Base-by-base conservation (phyloP, 1,139 yeast species). In the Yamadazyma taylorii region DNA sequence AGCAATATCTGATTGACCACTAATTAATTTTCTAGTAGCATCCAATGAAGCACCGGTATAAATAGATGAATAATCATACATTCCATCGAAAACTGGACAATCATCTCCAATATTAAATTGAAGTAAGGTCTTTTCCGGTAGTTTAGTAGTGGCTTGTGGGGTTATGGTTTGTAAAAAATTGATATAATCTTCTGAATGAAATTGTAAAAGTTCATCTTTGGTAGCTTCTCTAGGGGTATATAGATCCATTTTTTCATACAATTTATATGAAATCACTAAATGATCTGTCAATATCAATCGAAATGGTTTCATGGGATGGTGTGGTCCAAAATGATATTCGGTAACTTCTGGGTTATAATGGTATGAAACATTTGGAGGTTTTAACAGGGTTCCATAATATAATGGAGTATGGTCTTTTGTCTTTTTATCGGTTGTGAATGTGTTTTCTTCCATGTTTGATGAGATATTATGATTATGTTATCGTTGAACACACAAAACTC, bases 281-380 rank as follows among this genome's bases (percentile, higher is more conserved):
- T 89, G 97, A 61, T 92, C 97, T 0, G 98, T 92, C 14, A 92
- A 73, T 90, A 90, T 85, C 40, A 92, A 69, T 43, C 98, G 66
- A 60, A 92, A 88, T n/a, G 98, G 98, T 56, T 92, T 92, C 98
- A 92, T 92, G 10, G 98, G 98, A 61, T 92, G 98, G 43, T 81
- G 77, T 0, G 88, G 85, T 11, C 97, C 97, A 61, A 85, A 89
- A 55, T 88, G 97, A 60, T 82, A 88, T 50, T 80, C 76, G 4
- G 88, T 74, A 0, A 85, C 95, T 39, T 83, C 81, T 25, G 94
- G 88, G 57, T 89, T 89, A 61, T 78, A 88, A 58, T 89, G 97
- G 60, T 89, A 89, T 10, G 96, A 86, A 0, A 89, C 96, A 49
- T 78, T 68, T 19, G 52, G 46, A 7, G 46, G 39, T 5, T 78